A percentile compares a stretch with the other conserved stretches of the same genome.
These are phyloP conservation scores for Puccinia hordei DNA, from an alignment of 1,284 basidiomycete species.

Conservation along the genomic window DNA sequence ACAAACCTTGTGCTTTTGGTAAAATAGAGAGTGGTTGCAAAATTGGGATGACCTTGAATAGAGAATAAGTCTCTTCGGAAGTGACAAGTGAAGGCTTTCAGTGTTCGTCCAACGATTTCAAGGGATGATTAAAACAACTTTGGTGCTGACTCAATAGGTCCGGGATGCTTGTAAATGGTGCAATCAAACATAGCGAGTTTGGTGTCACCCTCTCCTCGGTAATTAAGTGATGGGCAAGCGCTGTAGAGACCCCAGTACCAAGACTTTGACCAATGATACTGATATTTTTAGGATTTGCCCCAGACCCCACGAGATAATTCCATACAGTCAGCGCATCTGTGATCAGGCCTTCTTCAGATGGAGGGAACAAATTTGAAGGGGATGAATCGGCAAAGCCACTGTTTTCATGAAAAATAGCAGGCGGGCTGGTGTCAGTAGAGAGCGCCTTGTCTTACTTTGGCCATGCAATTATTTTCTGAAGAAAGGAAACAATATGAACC, in stretches of 20 bases:
- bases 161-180: slow-evolving; percentile 46
- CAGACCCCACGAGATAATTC: slow-evolving; percentile 19
- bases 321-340: slow-evolving; percentile 42
- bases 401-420: neutral
- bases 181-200: slow-evolving; percentile 33
- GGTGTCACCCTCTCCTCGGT: slow-evolving; percentile 10
- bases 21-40: slow-evolving; percentile 35
- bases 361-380: slow-evolving; percentile 24
- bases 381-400: slow-evolving; percentile 48
- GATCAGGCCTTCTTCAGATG: slow-evolving; percentile 41
- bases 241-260: slow-evolving; percentile 42
- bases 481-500: neutral
- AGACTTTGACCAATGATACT: slow-evolving; percentile 47
- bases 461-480: neutral
- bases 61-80: slow-evolving; percentile 32
- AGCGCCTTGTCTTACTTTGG: neutral
- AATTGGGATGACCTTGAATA: slow-evolving; percentile 45
- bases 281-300: slow-evolving; percentile 16
- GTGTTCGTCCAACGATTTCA: neutral
- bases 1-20: slow-evolving; percentile 36
- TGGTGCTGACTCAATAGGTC: slow-evolving; percentile 32
- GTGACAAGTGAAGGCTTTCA: neutral
- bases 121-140: neutral
- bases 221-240: slow-evolving; percentile 37
- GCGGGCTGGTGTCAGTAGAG: neutral